phyloP scores from a whole-genome alignment of 352 stramenopile species.

The Globisporangium rhizosaccharum region DNA sequence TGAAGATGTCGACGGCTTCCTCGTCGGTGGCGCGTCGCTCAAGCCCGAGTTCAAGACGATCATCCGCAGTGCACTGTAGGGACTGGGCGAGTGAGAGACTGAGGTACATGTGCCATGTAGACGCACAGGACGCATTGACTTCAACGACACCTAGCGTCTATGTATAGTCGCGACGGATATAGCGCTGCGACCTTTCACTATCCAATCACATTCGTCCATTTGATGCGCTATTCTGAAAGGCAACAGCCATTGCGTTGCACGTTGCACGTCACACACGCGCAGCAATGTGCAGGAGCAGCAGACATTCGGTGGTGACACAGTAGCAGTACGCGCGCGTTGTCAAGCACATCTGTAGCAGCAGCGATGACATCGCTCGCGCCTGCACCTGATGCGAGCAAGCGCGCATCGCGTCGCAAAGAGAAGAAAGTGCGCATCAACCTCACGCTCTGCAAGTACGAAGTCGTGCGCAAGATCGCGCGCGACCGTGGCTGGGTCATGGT shows the following conservation, averaged over 20 bases:
- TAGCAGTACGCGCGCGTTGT: too few relatives aligned
- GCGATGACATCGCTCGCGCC: neutral
- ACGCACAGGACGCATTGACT: too few relatives aligned
- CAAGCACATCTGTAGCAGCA: too few relatives aligned
- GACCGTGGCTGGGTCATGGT: conserved; percentile 73
- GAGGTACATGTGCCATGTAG: neutral
- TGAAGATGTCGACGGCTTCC: conserved; percentile 89
- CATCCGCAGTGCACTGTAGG: conserved; percentile 56
- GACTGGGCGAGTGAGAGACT: neutral
- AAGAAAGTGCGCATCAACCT: conserved; percentile 67
- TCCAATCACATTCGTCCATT: too few relatives aligned
- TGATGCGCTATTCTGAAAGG: too few relatives aligned
- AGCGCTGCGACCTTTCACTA: too few relatives aligned
- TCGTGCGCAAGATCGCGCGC: conserved; percentile 72
- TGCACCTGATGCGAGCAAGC: conserved; percentile 7
- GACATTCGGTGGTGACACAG: too few relatives aligned
- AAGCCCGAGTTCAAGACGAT: conserved; percentile 91
- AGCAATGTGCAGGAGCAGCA: too few relatives aligned
- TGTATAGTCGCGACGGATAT: too few relatives aligned
- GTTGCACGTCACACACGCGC: too few relatives aligned
- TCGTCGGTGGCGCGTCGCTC: conserved; percentile 92
- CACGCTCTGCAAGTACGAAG: conserved; percentile 74
- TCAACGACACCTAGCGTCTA: neutral
- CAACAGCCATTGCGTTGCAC: too few relatives aligned
- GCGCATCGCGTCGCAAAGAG: conserved; percentile 25